Conservation (phyloP, 169 alveolate species). For the Plasmodium relictum region DNA sequence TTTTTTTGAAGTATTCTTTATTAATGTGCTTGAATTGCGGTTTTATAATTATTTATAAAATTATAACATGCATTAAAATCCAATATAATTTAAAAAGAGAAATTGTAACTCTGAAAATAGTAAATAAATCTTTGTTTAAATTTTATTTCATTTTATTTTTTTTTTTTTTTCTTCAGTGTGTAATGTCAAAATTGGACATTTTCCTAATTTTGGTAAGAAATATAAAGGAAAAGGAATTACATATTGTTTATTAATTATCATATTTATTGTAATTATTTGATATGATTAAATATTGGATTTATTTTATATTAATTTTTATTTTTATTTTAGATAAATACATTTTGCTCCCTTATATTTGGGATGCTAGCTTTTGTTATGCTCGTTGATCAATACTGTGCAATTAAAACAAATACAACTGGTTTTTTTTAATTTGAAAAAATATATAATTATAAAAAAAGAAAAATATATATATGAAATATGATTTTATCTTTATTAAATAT, state of each 20-base stretch:
- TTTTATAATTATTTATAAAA: conserved; percentile 37
- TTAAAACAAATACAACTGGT: conserved; percentile 75
- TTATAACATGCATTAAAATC: conserved; percentile 28
- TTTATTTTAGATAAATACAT: conserved; percentile 20
- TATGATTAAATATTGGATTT: not conserved
- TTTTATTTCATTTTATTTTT: not conserved
- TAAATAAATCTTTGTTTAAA: not conserved
- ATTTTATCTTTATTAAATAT: not conserved
- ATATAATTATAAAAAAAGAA: too few species aligned
- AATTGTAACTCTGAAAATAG: conserved; percentile 9
- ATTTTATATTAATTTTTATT: not conserved
- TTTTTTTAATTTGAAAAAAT: not conserved
- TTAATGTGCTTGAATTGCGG: conserved; percentile 31
- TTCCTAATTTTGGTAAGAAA: conserved; percentile 35
- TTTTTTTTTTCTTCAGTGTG: conserved; percentile 36
- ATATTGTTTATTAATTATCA: not conserved
- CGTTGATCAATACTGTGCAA: conserved; percentile 58
- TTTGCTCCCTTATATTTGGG: conserved; percentile 55
- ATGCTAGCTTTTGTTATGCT: conserved; percentile 62
- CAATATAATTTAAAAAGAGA: not conserved
- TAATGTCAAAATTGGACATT: conserved; percentile 26
- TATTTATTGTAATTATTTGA: not conserved
- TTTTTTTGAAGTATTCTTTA: conserved; percentile 41
- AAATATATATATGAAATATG: not conserved
- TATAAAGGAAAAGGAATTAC: not conserved